phyloP scores from a whole-genome alignment of 345 rosid species.

The Geranium rotundifolium region DNA sequence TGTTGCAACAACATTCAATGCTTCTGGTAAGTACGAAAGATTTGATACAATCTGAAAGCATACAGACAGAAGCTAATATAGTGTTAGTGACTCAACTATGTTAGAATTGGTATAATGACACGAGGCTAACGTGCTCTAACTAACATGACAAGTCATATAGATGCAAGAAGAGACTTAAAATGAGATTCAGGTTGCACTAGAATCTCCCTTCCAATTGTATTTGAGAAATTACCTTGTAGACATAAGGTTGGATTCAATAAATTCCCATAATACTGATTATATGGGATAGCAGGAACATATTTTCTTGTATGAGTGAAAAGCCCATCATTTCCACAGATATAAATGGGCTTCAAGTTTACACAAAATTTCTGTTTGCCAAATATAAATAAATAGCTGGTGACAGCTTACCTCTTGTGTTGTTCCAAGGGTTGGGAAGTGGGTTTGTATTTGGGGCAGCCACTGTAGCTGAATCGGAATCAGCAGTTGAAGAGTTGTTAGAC shows the following conservation, averaged over 20 bases:
- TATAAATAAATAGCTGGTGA: not conserved
- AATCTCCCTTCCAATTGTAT: too few relatives aligned
- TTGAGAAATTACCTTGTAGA: too few relatives aligned
- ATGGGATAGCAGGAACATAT: not conserved
- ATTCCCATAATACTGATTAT: not conserved
- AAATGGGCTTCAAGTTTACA: not conserved
- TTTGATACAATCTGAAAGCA: not conserved
- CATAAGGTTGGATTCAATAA: too few relatives aligned
- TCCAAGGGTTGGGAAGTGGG: slow-evolving; percentile 17
- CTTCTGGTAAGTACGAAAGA: not conserved
- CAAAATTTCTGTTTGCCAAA: too few relatives aligned
- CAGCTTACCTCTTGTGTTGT: slow-evolving; percentile 31
- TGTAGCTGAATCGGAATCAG: slow-evolving; percentile 32
- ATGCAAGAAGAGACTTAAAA: too few relatives aligned
- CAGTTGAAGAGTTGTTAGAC: slow-evolving; percentile 33
- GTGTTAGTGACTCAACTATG: not conserved
- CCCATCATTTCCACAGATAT: not conserved
- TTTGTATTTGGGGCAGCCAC: slow-evolving; percentile 62
- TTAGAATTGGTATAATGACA: not conserved
- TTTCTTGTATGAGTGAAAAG: too few relatives aligned
- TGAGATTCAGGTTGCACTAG: too few relatives aligned
- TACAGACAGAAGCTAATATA: not conserved
- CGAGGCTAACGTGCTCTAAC: too few relatives aligned
- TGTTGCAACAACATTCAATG: not conserved
- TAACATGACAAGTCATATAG: not conserved